phyloP scores from a whole-genome alignment of 2,329 filamentous ascomycete species.

The Diaporthe sp. region DNA sequence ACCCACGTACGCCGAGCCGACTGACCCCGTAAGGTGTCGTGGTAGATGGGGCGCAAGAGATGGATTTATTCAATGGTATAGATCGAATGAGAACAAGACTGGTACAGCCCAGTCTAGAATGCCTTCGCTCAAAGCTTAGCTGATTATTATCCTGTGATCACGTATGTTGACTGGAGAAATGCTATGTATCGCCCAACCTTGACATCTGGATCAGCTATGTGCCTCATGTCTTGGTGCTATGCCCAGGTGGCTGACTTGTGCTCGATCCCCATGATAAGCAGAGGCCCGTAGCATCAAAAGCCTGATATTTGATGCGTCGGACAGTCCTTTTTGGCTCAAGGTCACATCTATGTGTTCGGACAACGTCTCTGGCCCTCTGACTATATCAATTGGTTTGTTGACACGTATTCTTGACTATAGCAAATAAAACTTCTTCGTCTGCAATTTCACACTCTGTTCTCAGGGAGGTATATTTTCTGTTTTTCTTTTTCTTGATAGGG shows the following conservation, averaged over 20 bases:
- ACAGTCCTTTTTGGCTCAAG: background rate
- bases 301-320: background rate
- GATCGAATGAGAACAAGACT: slow-evolving; percentile 6
- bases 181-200: no score
- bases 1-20: slow-evolving; percentile 73
- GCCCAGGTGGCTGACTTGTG: background rate
- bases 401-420: no score
- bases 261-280: background rate
- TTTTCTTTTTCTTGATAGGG: no score
- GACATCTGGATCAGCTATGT: background rate
- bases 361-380: no score
- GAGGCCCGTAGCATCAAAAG: background rate
- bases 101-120: background rate
- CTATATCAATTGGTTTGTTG: no score
- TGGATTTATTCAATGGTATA: background rate
- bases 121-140: background rate
- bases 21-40: slow-evolving; percentile 60
- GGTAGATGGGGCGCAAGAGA: background rate
- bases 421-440: no score
- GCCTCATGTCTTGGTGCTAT: background rate
- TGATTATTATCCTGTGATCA: background rate
- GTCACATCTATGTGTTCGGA: no score
- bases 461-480: no score
- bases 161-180: background rate
- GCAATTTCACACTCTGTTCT: no score